phyloP scores from a whole-genome alignment of 768 basidiomycete genomes.

The Termitomyces sp. region DNA sequence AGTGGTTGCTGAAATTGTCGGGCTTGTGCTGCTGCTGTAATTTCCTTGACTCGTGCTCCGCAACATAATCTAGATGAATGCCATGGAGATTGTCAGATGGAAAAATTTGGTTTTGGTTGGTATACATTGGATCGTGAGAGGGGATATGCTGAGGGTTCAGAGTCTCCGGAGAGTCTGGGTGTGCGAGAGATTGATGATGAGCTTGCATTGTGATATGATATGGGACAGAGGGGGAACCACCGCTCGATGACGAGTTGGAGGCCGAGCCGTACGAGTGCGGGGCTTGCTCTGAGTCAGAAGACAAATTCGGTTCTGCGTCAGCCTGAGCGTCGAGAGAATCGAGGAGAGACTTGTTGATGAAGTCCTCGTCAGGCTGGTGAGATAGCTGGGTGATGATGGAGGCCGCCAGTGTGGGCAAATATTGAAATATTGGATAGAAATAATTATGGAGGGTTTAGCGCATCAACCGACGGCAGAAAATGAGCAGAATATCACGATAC shows the following conservation, averaged over 20 bases:
- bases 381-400: constrained; percentile 31
- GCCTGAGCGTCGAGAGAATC: constrained; percentile 81
- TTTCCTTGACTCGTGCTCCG: constrained; percentile 33
- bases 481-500: constrained; percentile 9
- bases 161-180: constrained; percentile 46
- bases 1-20: constrained; percentile 27
- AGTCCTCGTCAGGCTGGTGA: constrained; percentile 64
- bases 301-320: constrained; percentile 64
- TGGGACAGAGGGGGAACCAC: constrained; percentile 47
- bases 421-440: constrained; percentile 10
- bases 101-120: constrained; percentile 28
- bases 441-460: constrained; percentile 17
- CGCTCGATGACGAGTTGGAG: constrained; percentile 44
- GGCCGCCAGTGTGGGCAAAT: constrained; percentile 48
- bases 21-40: constrained; percentile 25
- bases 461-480: constrained; percentile 24
- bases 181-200: constrained; percentile 32
- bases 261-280: constrained; percentile 41
- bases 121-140: constrained; percentile 30
- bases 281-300: constrained; percentile 46
- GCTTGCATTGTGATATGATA: constrained; percentile 46
- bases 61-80: constrained; percentile 29
- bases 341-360: constrained; percentile 79
- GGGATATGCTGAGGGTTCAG: constrained; percentile 28
- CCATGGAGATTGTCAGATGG: constrained; percentile 29